These are phyloP conservation scores for Globisporangium carolinianum DNA, from an alignment of 352 stramenopile species.

Conservation along the genomic window DNA sequence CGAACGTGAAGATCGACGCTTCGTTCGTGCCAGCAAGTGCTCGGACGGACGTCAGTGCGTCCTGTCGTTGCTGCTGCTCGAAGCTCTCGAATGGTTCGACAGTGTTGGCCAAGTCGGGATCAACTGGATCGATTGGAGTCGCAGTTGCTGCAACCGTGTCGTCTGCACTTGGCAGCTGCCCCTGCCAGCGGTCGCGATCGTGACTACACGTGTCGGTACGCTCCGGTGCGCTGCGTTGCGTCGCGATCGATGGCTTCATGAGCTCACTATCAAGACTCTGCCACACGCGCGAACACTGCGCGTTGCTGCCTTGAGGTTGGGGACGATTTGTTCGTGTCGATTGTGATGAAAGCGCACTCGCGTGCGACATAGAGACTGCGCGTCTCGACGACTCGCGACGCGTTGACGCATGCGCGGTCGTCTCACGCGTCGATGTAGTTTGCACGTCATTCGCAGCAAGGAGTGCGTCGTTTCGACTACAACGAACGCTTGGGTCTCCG, in stretches of 20 bases:
- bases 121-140: background rate
- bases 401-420: no score
- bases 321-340: background rate
- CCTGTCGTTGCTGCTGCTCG: background rate
- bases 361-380: slow-evolving; percentile 5
- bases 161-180: no score
- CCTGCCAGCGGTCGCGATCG: background rate
- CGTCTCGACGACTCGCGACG: no score
- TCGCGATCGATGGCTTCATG: background rate
- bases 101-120: background rate
- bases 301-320: no score
- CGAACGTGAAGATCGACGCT: background rate
- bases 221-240: background rate
- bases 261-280: slow-evolving; percentile 11
- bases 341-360: background rate
- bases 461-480: no score
- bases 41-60: background rate
- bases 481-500: no score
- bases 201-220: background rate
- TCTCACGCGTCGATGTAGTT: no score
- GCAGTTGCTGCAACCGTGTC: no score
- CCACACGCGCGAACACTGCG: background rate
- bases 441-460: no score
- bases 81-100: background rate
- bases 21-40: no score